Conservation (phyloP, 257 asterid genomes). For the Forsythia viridissima region DNA sequence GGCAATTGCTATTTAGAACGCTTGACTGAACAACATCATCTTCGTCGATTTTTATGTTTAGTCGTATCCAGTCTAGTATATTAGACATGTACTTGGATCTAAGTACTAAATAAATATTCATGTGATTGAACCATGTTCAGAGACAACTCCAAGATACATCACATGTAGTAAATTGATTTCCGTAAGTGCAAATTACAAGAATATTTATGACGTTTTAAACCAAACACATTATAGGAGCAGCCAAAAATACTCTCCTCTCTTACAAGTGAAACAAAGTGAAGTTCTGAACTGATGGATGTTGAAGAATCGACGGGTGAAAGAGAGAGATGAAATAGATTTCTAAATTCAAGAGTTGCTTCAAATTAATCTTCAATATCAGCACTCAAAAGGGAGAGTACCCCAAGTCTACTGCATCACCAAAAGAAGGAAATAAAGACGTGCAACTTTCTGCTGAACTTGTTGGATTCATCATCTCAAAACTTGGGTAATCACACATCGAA, state of each 20-base stretch:
- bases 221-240: background rate
- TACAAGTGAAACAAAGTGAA: background rate
- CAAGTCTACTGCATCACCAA: conserved; percentile 54
- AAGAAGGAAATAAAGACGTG: conserved; percentile 44
- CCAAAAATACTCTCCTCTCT: background rate
- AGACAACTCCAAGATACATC: background rate
- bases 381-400: conserved; percentile 47
- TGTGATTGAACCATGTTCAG: background rate
- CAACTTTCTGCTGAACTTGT: conserved; percentile 28
- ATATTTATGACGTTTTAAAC: background rate
- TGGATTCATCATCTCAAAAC: conserved; percentile 33
- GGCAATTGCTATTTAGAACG: too few species aligned
- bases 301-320: background rate
- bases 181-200: background rate
- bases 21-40: background rate
- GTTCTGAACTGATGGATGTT: background rate
- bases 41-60: background rate
- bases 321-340: background rate
- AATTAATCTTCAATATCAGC: background rate
- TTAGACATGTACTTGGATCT: too few species aligned
- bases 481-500: conserved; percentile 15
- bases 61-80: background rate
- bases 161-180: background rate
- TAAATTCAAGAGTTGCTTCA: background rate
- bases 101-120: too few species aligned